phyloP scores from a whole-genome alignment of 345 rosid species.

The Populus pruinosa region DNA sequence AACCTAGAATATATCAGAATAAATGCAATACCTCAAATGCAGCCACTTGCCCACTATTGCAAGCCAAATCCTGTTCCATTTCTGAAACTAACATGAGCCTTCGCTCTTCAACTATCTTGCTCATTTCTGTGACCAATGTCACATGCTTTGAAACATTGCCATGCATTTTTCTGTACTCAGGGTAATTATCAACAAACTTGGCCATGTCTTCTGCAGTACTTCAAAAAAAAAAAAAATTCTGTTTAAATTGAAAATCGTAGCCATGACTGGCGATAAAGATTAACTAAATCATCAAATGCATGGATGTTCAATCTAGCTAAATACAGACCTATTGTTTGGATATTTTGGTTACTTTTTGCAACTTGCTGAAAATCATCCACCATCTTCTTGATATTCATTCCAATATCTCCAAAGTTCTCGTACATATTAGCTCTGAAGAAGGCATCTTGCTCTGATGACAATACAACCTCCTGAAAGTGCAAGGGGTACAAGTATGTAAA shows the following conservation, averaged over 20 bases:
- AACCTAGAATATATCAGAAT: background rate
- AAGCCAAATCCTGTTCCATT: constrained; percentile 96
- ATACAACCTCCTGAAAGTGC: constrained; percentile 74
- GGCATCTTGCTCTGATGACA: constrained; percentile 90
- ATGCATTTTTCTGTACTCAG: constrained; percentile 94
- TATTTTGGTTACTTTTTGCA: constrained; percentile 92
- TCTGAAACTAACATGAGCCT: constrained; percentile 91
- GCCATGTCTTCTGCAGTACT: constrained; percentile 91
- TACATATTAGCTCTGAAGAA: constrained; percentile 88
- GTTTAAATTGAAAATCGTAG: constrained; percentile 1
- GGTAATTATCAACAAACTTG: constrained; percentile 93
- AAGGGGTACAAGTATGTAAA: constrained; percentile 12
- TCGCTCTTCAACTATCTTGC: constrained; percentile 87
- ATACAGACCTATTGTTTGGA: constrained; percentile 86
- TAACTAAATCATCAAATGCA: constrained; percentile 3
- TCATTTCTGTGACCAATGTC: constrained; percentile 93
- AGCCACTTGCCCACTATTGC: constrained; percentile 96
- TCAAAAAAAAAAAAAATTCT: constrained; percentile 21
- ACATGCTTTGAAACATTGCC: constrained; percentile 98
- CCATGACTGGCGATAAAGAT: background rate
- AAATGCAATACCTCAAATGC: constrained; percentile 78
- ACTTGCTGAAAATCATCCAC: constrained; percentile 97
- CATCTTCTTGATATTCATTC: constrained; percentile 94
- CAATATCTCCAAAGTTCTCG: constrained; percentile 97
- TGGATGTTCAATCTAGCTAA: constrained; percentile 1